Conservation (phyloP, 768 basidiomycete species). For the Zangia roseola region DNA sequence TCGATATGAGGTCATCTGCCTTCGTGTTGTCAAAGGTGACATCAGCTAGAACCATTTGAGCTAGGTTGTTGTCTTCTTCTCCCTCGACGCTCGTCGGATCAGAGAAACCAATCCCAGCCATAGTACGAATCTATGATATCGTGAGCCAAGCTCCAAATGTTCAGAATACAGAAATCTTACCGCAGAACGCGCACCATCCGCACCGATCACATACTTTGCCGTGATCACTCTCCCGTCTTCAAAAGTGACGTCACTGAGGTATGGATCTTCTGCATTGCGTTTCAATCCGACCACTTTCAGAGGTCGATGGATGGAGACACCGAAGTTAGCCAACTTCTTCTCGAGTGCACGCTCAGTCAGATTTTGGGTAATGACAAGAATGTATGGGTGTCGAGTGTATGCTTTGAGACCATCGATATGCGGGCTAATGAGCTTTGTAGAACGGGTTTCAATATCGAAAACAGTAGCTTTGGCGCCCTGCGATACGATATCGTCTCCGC, state of each 20-base stretch:
- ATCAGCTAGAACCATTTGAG: slow-evolving; percentile 30
- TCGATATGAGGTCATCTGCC: neutral
- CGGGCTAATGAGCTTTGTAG: slow-evolving; percentile 23
- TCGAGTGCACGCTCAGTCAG: slow-evolving; percentile 43
- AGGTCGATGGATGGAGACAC: slow-evolving; percentile 38
- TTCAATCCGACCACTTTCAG: slow-evolving; percentile 39
- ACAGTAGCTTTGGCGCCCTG: slow-evolving; percentile 33
- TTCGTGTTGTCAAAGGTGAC: slow-evolving; percentile 11
- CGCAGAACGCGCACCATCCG: slow-evolving; percentile 49
- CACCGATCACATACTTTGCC: slow-evolving; percentile 49
- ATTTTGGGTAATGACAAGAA: slow-evolving; percentile 44
- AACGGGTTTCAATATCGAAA: slow-evolving; percentile 33
- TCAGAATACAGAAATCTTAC: slow-evolving; percentile 27
- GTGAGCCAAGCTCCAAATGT: neutral
- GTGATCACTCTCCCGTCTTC: slow-evolving; percentile 46
- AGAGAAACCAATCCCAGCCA: slow-evolving; percentile 41
- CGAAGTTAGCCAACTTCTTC: slow-evolving; percentile 30
- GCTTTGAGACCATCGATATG: slow-evolving; percentile 36
- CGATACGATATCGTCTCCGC: slow-evolving; percentile 39
- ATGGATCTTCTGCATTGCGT: slow-evolving; percentile 25
- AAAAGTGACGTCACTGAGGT: slow-evolving; percentile 41
- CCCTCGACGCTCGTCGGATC: slow-evolving; percentile 40
- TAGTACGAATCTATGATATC: slow-evolving; percentile 41
- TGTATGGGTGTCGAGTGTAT: slow-evolving; percentile 47
- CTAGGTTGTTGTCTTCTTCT: slow-evolving; percentile 27